Conservation (phyloP, 2,329 filamentous ascomycete genomes). For the Cytospora chrysosperma region DNA sequence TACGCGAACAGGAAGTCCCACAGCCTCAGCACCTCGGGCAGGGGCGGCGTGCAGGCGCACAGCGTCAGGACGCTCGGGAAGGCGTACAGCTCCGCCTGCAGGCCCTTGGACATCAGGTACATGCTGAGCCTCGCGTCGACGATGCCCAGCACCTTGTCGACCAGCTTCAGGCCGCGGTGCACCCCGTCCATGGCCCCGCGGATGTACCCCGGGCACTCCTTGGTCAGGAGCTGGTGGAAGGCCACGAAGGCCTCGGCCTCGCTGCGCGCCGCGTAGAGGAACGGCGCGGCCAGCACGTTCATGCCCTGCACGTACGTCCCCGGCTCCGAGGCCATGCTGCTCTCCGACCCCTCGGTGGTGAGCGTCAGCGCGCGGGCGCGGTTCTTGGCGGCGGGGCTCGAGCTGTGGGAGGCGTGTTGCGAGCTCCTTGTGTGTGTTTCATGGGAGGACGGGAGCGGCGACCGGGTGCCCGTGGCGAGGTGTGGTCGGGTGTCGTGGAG, state of each 20-base stretch:
- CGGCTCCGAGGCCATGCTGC: constrained; percentile 57
- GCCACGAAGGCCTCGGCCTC: constrained; percentile 93
- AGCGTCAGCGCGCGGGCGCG: constrained; percentile 58
- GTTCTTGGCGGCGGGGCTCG: constrained; percentile 47
- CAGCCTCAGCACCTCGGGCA: constrained; percentile 87
- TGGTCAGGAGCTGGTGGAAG: constrained; percentile 83
- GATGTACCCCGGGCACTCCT: constrained; percentile 90
- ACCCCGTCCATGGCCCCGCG: constrained; percentile 96
- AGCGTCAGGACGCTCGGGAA: constrained; percentile 94
- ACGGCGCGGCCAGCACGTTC: constrained; percentile 96
- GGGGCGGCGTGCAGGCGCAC: constrained; percentile 90
- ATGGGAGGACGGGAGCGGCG: constrained; percentile 31
- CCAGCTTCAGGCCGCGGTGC: constrained; percentile 83
- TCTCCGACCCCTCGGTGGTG: constrained; percentile 64
- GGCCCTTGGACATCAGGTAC: constrained; percentile 80
- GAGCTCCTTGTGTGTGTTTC: constrained; percentile 35
- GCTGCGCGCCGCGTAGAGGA: constrained; percentile 89
- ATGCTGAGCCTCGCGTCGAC: constrained; percentile 85
- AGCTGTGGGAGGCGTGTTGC: constrained; percentile 36
- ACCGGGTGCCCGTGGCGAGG: constrained; percentile 41
- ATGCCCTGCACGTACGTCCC: constrained; percentile 97
- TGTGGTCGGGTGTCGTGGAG: constrained; percentile 69
- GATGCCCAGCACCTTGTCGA: constrained; percentile 88
- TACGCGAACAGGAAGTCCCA: constrained; percentile 99
- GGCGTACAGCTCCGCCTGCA: constrained; percentile 92